Percentiles rank a stretch among this genome's conserved stretches.
Evolutionary conservation across 352 stramenopile genomes (phyloP).

Genomic region (Phytophthora syringae): DNA sequence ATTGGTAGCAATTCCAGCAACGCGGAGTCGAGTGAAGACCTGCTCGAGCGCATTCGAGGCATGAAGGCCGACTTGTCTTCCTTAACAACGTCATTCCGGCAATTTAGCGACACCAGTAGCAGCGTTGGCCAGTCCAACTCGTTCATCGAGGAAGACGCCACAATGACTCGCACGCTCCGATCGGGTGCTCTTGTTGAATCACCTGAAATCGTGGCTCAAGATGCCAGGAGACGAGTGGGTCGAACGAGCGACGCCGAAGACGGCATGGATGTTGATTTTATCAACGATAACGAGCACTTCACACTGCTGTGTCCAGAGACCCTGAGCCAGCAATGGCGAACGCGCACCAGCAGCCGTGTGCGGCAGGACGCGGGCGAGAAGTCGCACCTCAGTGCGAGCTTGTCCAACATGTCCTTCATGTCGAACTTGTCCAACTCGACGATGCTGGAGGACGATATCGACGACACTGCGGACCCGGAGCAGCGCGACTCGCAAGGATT

Average conservation of each 20-base stretch:
- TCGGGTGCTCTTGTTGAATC: background rate
- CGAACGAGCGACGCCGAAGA: constrained; percentile 13
- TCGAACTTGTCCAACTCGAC: constrained; percentile 44
- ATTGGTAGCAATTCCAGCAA: constrained; percentile 19
- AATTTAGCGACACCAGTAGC: constrained; percentile 18
- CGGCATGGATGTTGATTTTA: constrained; percentile 57
- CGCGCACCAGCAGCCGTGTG: constrained; percentile 27
- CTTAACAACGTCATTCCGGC: constrained; percentile 29
- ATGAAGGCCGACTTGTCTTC: constrained; percentile 59
- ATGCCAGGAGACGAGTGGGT: constrained; percentile 3
- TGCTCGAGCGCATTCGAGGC: constrained; percentile 59
- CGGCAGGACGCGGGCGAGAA: constrained; percentile 58
- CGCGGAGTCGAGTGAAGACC: constrained; percentile 34
- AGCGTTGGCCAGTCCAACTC: constrained; percentile 23
- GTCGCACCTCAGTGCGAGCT: constrained; percentile 33
- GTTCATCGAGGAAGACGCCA: constrained; percentile 8
- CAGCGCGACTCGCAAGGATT: constrained; percentile 26
- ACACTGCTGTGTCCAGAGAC: constrained; percentile 59
- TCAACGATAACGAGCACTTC: constrained; percentile 62
- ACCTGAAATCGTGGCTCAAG: background rate
- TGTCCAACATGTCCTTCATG: constrained; percentile 50
- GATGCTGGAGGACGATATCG: constrained; percentile 35
- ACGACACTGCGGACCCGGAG: constrained; percentile 21
- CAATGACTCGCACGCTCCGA: background rate
- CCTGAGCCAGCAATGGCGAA: constrained; percentile 36